These are phyloP conservation scores for Lojkania enalia DNA, from an alignment of 2,329 filamentous ascomycete species.

Conservation along the genomic window DNA sequence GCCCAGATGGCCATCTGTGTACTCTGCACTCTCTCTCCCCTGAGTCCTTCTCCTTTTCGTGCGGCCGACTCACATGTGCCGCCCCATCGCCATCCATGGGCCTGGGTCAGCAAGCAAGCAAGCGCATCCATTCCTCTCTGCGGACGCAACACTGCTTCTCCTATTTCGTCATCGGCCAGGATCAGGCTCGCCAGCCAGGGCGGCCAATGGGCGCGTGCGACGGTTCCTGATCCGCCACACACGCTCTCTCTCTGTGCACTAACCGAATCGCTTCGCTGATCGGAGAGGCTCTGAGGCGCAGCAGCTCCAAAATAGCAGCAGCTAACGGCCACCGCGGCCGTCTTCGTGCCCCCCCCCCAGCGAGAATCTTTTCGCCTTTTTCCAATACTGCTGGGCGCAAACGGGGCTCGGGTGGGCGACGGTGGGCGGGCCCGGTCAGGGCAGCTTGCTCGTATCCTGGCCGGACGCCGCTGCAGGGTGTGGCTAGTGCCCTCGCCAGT, in stretches of 20 bases:
- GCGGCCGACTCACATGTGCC: conserved; percentile 17
- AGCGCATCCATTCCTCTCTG: conserved; percentile 20
- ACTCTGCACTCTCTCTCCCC: no score
- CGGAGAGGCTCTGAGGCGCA: conserved; percentile 36
- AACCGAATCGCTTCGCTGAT: no score
- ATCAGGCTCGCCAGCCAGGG: conserved; percentile 15
- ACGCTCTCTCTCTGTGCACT: conserved; percentile 29
- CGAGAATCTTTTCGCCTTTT: no score
- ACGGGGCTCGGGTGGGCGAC: no score
- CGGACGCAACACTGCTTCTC: conserved; percentile 16
- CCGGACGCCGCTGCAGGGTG: conserved; percentile 14
- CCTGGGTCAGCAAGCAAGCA: no score
- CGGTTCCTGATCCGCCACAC: conserved; percentile 37
- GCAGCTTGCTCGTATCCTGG: no score
- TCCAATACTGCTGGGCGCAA: no score
- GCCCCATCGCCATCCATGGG: no score
- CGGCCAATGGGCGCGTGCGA: conserved; percentile 26
- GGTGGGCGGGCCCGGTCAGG: no score
- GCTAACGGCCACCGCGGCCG: no score
- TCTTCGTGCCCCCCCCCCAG: no score
- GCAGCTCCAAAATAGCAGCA: conserved; percentile 40
- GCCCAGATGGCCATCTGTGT: no score
- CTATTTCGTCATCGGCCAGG: conserved; percentile 36
- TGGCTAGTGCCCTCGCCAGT: conserved; percentile 17
- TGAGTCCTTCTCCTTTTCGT: conserved; percentile 17